Evolutionary conservation across 495 filamentous ascomycete genomes (phyloP), one percentile per base, ranked within the genome.

Genomic region (Clavariopsis aquatica): DNA sequence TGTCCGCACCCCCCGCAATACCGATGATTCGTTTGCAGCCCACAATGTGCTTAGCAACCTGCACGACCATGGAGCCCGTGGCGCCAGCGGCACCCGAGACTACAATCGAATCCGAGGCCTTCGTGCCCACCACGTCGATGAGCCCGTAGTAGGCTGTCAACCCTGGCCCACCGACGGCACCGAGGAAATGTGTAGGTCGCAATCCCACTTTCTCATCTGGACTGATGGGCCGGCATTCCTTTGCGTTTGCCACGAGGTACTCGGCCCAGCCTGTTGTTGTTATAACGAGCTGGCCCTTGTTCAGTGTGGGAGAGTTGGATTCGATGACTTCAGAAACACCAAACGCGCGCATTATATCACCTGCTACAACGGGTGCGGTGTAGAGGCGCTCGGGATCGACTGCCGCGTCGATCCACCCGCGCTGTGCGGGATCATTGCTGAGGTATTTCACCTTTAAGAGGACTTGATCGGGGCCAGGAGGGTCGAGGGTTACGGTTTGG

Each of bases 361-460:
- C 87, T 60, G 85, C 78, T 54, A 83, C 75, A 8, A 92, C 86
- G 8, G 89, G 87, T 0, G 84, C 80, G 13, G 85, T 72, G 76
- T 91, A 92, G 15, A 87, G 87, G 36, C 87, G 75, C 2, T 67
- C 71, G 1, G 71, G 68, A 31, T 75, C 66, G 9, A 79, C 49
- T 79, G 79, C 68, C 84, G 84, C 66, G 78, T 81, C 54, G 56
- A 94, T 80, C 90, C 89, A 92, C 64, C 85, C 84, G 61, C 90
- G 82, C 85, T 92, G 90, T n/a, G 89, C 87, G 0, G 89, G 89
- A 75, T 93, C 89, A 66, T 90, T 84, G n/a, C 86, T 89, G 66
- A 91, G 77, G 74, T 89, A 90, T 8, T 26, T 55, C 0, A 76
- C 76, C 66, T 89, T 84, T 24, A 91, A 77, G 27, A 91, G 82